These are phyloP conservation scores for Lachnellula arida DNA, from an alignment of 2,329 filamentous ascomycete species.

Conservation along the genomic window DNA sequence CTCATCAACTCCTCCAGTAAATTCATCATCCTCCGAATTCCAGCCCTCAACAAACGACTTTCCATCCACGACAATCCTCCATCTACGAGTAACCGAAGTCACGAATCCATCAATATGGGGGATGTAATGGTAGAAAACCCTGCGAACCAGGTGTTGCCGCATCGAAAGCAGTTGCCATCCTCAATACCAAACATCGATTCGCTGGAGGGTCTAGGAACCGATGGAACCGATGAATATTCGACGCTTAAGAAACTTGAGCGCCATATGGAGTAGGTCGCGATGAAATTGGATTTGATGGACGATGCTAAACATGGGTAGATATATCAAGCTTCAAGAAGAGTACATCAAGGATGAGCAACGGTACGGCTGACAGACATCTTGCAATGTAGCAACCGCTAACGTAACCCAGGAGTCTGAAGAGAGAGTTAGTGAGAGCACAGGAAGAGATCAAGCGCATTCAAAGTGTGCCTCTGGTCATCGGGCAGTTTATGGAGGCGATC, in stretches of 20 bases:
- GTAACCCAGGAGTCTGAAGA: slow-evolving; percentile 74
- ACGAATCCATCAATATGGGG: slow-evolving; percentile 56
- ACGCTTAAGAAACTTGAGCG: slow-evolving; percentile 94
- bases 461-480: slow-evolving; percentile 95
- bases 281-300: not conserved
- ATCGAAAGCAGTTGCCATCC: slow-evolving; percentile 74
- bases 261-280: slow-evolving; percentile 73
- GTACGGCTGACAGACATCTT: slow-evolving; percentile 36
- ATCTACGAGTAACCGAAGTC: not conserved
- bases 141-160: slow-evolving; percentile 65
- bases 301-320: slow-evolving; percentile 45
- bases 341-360: slow-evolving; percentile 99
- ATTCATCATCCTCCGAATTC: not conserved
- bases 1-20: slow-evolving; percentile 2
- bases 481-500: slow-evolving; percentile 99
- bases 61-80: not conserved
- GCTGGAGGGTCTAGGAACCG: slow-evolving; percentile 75
- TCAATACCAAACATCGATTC: slow-evolving; percentile 87
- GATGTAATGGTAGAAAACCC: slow-evolving; percentile 83
- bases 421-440: slow-evolving; percentile 93
- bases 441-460: slow-evolving; percentile 99
- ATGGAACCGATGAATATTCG: slow-evolving; percentile 88
- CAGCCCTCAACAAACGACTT: not conserved
- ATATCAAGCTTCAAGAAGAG: slow-evolving; percentile 97
- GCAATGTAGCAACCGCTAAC: slow-evolving; percentile 12